Percentiles rank a stretch among this genome's conserved stretches.
These are phyloP conservation scores for Zancudomyces culisetae DNA, from an alignment of 371 early-diverging fungal genomes.

Conservation along the genomic window DNA sequence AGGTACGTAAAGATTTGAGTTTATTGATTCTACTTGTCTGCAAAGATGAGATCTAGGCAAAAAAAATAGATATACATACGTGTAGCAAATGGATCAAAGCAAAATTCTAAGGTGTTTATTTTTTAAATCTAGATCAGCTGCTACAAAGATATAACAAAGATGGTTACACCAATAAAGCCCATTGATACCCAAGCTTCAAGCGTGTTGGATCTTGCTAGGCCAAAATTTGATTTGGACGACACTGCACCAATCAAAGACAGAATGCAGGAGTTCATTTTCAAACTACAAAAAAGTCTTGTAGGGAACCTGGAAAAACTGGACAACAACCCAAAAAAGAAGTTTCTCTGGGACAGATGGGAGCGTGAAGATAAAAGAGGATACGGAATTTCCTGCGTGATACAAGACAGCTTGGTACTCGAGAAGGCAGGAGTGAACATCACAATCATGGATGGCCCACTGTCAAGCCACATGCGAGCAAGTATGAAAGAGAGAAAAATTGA, in stretches of 20 bases:
- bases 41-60: no score
- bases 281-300: slow-evolving; percentile 42
- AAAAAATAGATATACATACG: no score
- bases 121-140: no score
- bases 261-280: slow-evolving; percentile 58
- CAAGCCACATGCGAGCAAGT: slow-evolving; percentile 6
- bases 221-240: background rate
- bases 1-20: no score
- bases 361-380: slow-evolving; percentile 59
- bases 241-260: slow-evolving; percentile 49
- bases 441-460: slow-evolving; percentile 52
- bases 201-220: background rate
- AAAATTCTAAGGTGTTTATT: no score
- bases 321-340: slow-evolving; percentile 33
- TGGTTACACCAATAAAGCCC: no score
- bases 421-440: slow-evolving; percentile 88
- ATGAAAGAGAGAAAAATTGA: slow-evolving; percentile 50
- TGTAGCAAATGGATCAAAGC: no score
- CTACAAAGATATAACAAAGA: no score
- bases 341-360: slow-evolving; percentile 56
- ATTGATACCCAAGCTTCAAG: no score
- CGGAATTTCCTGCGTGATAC: slow-evolving; percentile 81
- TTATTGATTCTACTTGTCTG: no score
- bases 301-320: slow-evolving; percentile 29
- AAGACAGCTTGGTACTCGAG: slow-evolving; percentile 78